These are phyloP conservation scores for Diutina sp. DNA, from an alignment of 1,139 yeast genomes.

Conservation along the genomic window DNA sequence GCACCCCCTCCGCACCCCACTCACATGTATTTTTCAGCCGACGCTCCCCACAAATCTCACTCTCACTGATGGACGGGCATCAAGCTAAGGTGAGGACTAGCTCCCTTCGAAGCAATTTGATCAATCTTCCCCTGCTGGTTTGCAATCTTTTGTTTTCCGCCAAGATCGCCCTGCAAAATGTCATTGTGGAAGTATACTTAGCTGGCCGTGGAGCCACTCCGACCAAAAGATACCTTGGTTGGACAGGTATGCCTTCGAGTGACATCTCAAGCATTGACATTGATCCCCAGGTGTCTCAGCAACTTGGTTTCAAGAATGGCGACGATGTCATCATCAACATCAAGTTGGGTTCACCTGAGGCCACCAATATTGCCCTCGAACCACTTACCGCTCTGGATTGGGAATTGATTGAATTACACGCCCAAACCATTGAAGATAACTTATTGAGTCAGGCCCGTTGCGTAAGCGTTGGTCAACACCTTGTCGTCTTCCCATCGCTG, in stretches of 20 bases:
- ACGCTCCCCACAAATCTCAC: not conserved
- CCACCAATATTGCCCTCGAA: conserved; percentile 59
- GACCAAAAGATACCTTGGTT: conserved; percentile 44
- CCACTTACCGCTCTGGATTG: conserved; percentile 75
- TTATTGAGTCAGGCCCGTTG: conserved; percentile 75
- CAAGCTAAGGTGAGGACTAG: not conserved
- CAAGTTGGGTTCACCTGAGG: conserved; percentile 34
- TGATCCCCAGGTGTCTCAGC: conserved; percentile 28
- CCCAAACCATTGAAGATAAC: conserved; percentile 61
- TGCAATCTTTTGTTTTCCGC: conserved; percentile 38
- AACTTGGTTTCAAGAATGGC: conserved; percentile 27
- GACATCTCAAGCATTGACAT: conserved; percentile 20
- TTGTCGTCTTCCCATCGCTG: conserved; percentile 63
- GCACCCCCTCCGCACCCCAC: not conserved
- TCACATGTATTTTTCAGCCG: not conserved
- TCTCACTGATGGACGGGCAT: conserved; percentile 1
- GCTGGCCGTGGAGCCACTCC: conserved; percentile 7
- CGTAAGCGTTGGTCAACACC: conserved; percentile 43
- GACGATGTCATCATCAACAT: conserved; percentile 22
- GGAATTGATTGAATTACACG: conserved; percentile 83
- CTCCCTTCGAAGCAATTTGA: conserved; percentile 36
- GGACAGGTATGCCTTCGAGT: conserved; percentile 58
- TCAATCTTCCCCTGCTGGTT: conserved; percentile 43
- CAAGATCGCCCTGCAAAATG: conserved; percentile 46
- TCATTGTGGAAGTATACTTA: conserved; percentile 35